Evolutionary conservation across 2,329 filamentous ascomycete species (phyloP).

Genomic region (Alternaria sp.): DNA sequence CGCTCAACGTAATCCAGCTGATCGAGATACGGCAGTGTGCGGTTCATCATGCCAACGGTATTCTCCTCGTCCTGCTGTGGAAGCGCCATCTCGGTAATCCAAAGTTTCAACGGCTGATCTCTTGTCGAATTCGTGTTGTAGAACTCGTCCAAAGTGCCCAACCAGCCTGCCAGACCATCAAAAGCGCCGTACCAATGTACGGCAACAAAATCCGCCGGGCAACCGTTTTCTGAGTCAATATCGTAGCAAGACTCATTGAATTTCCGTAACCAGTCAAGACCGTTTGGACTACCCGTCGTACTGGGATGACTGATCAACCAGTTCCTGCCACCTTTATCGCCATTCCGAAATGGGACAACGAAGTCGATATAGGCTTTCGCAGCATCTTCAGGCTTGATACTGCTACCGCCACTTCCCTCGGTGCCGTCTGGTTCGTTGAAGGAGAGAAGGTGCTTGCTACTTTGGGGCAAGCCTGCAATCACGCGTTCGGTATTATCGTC

Average conservation of each 20-base stretch:
- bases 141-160: conserved; percentile 65
- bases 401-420: conserved; percentile 65
- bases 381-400: conserved; percentile 66
- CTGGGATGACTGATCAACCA: conserved; percentile 71
- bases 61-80: conserved; percentile 61
- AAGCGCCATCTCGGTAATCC: conserved; percentile 80
- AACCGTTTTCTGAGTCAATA: conserved; percentile 49
- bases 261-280: conserved; percentile 70
- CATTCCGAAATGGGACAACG: conserved; percentile 69
- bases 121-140: conserved; percentile 57
- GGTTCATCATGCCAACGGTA: conserved; percentile 74
- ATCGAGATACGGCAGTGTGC: conserved; percentile 72
- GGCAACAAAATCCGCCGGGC: conserved; percentile 58
- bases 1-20: conserved; percentile 55
- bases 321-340: conserved; percentile 57
- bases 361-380: conserved; percentile 74
- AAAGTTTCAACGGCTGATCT: conserved; percentile 59
- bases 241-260: conserved; percentile 67
- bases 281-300: conserved; percentile 67
- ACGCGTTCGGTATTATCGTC: conserved; percentile 62
- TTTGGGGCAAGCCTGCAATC: conserved; percentile 63
- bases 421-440: conserved; percentile 82
- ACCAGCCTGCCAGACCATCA: conserved; percentile 68
- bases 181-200: conserved; percentile 69
- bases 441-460: conserved; percentile 69